Evolutionary conservation across 73 alveolate genomes (phyloP).

Genomic region (Uronychia setigera): DNA sequence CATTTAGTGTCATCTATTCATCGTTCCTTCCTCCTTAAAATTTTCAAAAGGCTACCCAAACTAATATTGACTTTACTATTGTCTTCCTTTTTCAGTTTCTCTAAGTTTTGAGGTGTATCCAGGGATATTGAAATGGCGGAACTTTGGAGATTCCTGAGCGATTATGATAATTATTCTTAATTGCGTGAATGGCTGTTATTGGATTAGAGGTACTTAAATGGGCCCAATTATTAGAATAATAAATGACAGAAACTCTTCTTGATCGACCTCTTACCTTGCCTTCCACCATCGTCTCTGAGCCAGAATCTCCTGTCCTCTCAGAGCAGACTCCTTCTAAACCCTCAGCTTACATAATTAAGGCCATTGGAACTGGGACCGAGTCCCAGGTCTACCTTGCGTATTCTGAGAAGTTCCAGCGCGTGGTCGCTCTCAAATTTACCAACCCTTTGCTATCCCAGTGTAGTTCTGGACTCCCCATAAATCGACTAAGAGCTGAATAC

Average conservation of each 20-base stretch:
- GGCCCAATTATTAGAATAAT: neutral
- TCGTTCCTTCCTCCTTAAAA: too few species aligned
- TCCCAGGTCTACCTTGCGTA: constrained; percentile 3
- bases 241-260: neutral
- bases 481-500: neutral
- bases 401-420: neutral
- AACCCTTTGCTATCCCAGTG: neutral
- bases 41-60: too few species aligned
- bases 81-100: too few species aligned
- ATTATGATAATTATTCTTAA: too few species aligned
- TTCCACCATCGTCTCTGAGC: neutral
- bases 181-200: neutral
- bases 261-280: neutral
- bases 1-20: too few species aligned
- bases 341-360: neutral
- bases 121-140: too few species aligned
- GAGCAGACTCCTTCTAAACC: neutral
- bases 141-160: too few species aligned
- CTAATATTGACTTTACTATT: too few species aligned
- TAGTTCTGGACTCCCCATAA: neutral
- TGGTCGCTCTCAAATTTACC: neutral
- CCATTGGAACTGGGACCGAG: neutral
- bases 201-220: neutral
- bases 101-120: too few species aligned
- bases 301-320: neutral